Evolutionary conservation across 768 basidiomycete genomes (phyloP).

Genomic region (Rhodotorula sphaerocarpa): DNA sequence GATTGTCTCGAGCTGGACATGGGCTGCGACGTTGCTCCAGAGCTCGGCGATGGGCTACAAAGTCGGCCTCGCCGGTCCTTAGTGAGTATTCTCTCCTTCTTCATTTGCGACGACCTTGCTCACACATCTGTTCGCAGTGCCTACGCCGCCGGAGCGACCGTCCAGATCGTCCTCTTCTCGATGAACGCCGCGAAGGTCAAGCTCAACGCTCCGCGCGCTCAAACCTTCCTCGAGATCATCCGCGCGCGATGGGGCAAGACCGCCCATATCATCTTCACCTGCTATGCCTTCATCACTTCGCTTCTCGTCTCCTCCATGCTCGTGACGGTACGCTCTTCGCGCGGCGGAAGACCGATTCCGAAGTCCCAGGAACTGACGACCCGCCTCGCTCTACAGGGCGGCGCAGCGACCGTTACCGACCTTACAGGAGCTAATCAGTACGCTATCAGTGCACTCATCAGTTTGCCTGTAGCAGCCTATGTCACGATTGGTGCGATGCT

Average conservation of each 20-base stretch:
- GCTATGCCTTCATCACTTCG: slow-evolving; percentile 76
- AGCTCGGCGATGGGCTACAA: slow-evolving; percentile 77
- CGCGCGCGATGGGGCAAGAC: slow-evolving; percentile 58
- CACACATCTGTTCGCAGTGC: background rate
- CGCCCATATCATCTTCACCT: slow-evolving; percentile 77
- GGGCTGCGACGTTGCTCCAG: slow-evolving; percentile 54
- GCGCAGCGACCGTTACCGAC: slow-evolving; percentile 70
- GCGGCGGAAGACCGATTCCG: too few relatives aligned
- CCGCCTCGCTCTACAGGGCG: slow-evolving; percentile 21
- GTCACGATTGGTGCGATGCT: slow-evolving; percentile 4
- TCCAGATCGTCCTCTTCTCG: slow-evolving; percentile 73
- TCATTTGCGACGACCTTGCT: background rate
- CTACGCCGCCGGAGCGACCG: slow-evolving; percentile 59
- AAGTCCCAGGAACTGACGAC: background rate
- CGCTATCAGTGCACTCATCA: background rate
- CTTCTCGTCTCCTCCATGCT: slow-evolving; percentile 47
- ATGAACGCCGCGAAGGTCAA: slow-evolving; percentile 81
- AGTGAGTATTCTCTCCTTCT: background rate
- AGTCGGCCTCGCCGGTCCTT: slow-evolving; percentile 75
- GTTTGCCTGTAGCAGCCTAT: slow-evolving; percentile 21
- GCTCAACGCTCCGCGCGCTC: slow-evolving; percentile 61
- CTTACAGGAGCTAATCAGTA: slow-evolving; percentile 46
- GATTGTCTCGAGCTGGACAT: slow-evolving; percentile 39
- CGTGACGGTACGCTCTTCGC: slow-evolving; percentile 29
- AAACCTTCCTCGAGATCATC: slow-evolving; percentile 50